Evolutionary conservation across 768 basidiomycete genomes (phyloP), one percentile per base, ranked within the genome.

Genomic region (Rhizopogon sp.): DNA sequence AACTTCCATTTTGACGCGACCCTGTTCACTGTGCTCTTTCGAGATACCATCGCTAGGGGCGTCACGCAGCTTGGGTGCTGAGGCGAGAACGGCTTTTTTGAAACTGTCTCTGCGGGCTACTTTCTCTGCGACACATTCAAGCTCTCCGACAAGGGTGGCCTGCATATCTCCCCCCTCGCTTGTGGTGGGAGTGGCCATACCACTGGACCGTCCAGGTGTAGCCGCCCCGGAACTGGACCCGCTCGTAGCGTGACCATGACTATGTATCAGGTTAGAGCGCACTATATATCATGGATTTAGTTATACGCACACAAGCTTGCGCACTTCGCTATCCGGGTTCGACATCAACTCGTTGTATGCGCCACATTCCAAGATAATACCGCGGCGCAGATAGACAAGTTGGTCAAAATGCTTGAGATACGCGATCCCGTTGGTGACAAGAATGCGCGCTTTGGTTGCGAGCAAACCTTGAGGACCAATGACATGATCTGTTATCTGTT

Each of bases 341-440:
- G 70, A 72, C 66, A 86, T 74, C 9, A 90, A 74, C 17, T 78
- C 71, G 11, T 74, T 68, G 64, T 87, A 93, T 0, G 87, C 73
- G 2, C 88, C 90, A 20, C 68, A 73, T 71, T 96, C 93, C 8
- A 91, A 70, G 52, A 95, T 83, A 64, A 93, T 85, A 13, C 93
- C 93, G 22, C 85, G 82, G 17, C 90, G 85, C 39, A 97, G 71
- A 70, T 85, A 92, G 47, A 79, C 68, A 14, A 95, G 72, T 44
- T 85, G 77, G 63, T 94, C 88, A 52, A 91, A 90, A 53, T 90
- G 76, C 45, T 79, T 79, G 39, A 94, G 75, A 64, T 90, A 94
- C n/a, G 91, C 80, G 51, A 95, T 83, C 55, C 84, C 85, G 68
- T 96, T 94, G 41, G 93, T 96, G 49, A 93, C 90, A 4, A 95